Conservation (phyloP, 2,329 filamentous ascomycete genomes). For the Stagonosporopsis vannaccii region DNA sequence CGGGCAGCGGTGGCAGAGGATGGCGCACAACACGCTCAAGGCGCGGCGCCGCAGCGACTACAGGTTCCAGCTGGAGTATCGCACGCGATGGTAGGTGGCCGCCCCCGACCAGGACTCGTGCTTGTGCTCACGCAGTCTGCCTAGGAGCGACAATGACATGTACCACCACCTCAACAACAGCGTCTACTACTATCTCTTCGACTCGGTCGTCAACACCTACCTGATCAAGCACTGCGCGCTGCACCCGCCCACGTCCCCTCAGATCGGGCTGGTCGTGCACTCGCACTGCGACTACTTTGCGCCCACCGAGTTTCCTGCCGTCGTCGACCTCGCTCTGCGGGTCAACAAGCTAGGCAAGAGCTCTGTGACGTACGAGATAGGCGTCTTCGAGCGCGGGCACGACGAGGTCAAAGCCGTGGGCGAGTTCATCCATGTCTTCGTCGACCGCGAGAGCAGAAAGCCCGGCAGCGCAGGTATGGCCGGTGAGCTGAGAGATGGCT, state of each 20-base stretch:
- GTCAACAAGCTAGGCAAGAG: slow-evolving; percentile 85
- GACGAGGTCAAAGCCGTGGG: slow-evolving; percentile 83
- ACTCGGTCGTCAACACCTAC: slow-evolving; percentile 89
- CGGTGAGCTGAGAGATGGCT: slow-evolving; percentile 58
- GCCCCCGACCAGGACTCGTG: neutral
- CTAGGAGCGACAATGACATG: slow-evolving; percentile 89
- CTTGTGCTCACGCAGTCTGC: slow-evolving; percentile 16
- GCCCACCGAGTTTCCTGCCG: slow-evolving; percentile 79
- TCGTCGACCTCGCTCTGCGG: slow-evolving; percentile 80
- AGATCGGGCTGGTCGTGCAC: slow-evolving; percentile 85
- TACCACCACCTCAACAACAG: slow-evolving; percentile 94
- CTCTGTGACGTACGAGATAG: slow-evolving; percentile 90
- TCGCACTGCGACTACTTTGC: slow-evolving; percentile 86
- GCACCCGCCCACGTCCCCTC: slow-evolving; percentile 70
- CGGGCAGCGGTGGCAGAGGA: slow-evolving; percentile 10
- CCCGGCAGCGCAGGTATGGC: slow-evolving; percentile 73
- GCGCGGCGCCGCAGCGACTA: slow-evolving; percentile 75
- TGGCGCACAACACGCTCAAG: slow-evolving; percentile 56
- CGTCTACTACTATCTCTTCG: slow-evolving; percentile 86
- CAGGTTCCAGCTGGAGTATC: slow-evolving; percentile 78
- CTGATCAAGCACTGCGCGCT: slow-evolving; percentile 80
- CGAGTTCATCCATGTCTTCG: slow-evolving; percentile 86
- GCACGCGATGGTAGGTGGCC: slow-evolving; percentile 79
- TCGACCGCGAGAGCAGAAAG: slow-evolving; percentile 74
- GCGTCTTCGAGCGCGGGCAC: slow-evolving; percentile 78